Base-by-base conservation (phyloP, 164 flowering plant species). In the Liquidambar formosana region DNA sequence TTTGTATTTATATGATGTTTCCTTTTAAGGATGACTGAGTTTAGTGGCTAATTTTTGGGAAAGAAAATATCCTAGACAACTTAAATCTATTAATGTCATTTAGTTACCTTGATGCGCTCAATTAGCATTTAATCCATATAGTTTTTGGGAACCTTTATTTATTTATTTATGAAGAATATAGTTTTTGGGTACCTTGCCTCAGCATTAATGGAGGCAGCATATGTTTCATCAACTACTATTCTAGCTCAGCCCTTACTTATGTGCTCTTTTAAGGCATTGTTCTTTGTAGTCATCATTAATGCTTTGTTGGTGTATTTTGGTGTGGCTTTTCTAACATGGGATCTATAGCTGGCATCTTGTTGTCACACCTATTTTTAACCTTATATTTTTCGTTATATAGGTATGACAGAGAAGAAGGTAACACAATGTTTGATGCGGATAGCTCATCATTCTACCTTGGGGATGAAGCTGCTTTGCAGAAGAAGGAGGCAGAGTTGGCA, bases 331-430 rank as follows among this genome's bases (percentile, higher is more conserved):
- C 23, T 65, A 52, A 8, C 26, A 22, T 19, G 8, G 41, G 8
- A 54, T 38, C 0, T 53, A 66, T 44, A 25, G 19, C 14, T 63
- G 15, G 51, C 21, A 28, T 25, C 53, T 23, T 5, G 21, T 21
- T 66, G 16, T 49, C n/a, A n/a, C n/a, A 33, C 41, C 41, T 33
- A 33, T 33, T 33, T n/a, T 57, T 5, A 33, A 10, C 16, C 45
- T 51, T 33, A 21, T 54, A 25, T 44, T 53, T 76, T 26, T 67
- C 19, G 3, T 49, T 61, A 12, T 77, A n/a, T 64, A 95, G 99
- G 99, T 95, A 95, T 81, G 96, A 96, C 61, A 83, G 88, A 72
- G 99, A 96, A 70, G 99, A 96, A 83, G 91, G 95, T 10, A 85
- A 76, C 71, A 83, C 96, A 44, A 62, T 75, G 80, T 86, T 81